Conservation (phyloP, 257 asterid species). For the Knoxia roxburghii region DNA sequence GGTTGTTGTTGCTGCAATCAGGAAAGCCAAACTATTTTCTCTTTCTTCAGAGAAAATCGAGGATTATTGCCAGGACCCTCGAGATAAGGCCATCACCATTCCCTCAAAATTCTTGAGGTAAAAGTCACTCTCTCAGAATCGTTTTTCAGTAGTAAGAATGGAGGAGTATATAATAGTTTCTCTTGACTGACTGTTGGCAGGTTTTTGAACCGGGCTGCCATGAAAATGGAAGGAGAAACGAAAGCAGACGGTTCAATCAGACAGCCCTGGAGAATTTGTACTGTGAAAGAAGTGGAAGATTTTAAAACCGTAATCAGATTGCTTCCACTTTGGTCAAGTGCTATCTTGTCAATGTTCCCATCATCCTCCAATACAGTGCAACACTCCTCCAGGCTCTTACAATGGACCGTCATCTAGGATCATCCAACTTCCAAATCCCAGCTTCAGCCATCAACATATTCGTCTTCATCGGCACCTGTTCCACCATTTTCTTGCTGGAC, state of each 20-base stretch:
- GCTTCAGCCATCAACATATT: constrained; percentile 14
- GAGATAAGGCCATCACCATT: not conserved
- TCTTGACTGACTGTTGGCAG: constrained; percentile 1
- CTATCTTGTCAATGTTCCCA: constrained; percentile 16
- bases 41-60: constrained; percentile 20
- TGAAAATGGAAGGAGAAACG: constrained; percentile 15
- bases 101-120: constrained; percentile 9
- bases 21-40: constrained; percentile 20
- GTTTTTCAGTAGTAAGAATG: no score
- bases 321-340: constrained; percentile 22
- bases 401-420: constrained; percentile 22
- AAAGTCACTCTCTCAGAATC: no score
- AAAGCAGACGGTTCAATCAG: constrained; percentile 13
- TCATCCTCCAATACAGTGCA: constrained; percentile 16
- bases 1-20: constrained; percentile 38
- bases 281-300: constrained; percentile 21
- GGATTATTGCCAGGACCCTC: constrained; percentile 8
- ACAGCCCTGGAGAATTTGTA: constrained; percentile 15
- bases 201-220: constrained; percentile 21
- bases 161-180: no score
- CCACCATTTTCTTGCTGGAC: constrained; percentile 13
- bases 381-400: constrained; percentile 25
- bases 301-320: constrained; percentile 18
- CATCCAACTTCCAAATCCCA: constrained; percentile 18
- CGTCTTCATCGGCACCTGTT: constrained; percentile 3